Conservation (phyloP, 495 filamentous ascomycete species). For the Xanthoparmelia taractica region DNA sequence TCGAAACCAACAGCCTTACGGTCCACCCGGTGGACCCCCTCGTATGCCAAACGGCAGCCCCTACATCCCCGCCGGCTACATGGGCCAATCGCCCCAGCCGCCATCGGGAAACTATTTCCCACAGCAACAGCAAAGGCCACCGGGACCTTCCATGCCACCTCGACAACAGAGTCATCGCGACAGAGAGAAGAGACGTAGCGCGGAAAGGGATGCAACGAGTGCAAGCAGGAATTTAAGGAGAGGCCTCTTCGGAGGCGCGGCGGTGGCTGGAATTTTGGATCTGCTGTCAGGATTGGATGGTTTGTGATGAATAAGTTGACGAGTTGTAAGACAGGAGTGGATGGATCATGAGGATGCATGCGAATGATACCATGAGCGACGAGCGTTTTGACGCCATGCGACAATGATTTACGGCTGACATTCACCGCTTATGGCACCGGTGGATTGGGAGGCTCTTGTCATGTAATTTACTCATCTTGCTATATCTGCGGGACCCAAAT, state of each 20-base stretch:
- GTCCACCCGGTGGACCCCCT: slow-evolving; percentile 3
- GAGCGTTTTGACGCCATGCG: neutral
- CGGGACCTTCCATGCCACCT: slow-evolving; percentile 8
- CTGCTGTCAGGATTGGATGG: slow-evolving; percentile 35
- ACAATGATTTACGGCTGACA: neutral
- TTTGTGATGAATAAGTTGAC: slow-evolving; percentile 15
- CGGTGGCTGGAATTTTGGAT: slow-evolving; percentile 41
- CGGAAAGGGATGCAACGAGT: slow-evolving; percentile 16
- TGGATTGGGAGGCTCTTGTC: neutral
- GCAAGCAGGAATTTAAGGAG: slow-evolving; percentile 34
- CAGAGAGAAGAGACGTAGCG: slow-evolving; percentile 18
- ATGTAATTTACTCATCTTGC: neutral
- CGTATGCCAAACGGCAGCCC: slow-evolving; percentile 17
- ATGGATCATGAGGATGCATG: neutral
- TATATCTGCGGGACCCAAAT: neutral
- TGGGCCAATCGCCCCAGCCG: slow-evolving; percentile 15
- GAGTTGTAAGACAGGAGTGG: neutral
- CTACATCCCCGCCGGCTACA: slow-evolving; percentile 11
- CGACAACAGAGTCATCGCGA: slow-evolving; percentile 24
- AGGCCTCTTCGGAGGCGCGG: slow-evolving; percentile 38
- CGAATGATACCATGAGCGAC: slow-evolving; percentile 1
- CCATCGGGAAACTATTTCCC: slow-evolving; percentile 22
- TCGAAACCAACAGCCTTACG: slow-evolving; percentile 10
- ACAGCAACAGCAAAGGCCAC: slow-evolving; percentile 19
- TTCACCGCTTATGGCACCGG: neutral